Conservation (phyloP, 1,284 basidiomycete species). For the Cystobasidium slooffiae region DNA sequence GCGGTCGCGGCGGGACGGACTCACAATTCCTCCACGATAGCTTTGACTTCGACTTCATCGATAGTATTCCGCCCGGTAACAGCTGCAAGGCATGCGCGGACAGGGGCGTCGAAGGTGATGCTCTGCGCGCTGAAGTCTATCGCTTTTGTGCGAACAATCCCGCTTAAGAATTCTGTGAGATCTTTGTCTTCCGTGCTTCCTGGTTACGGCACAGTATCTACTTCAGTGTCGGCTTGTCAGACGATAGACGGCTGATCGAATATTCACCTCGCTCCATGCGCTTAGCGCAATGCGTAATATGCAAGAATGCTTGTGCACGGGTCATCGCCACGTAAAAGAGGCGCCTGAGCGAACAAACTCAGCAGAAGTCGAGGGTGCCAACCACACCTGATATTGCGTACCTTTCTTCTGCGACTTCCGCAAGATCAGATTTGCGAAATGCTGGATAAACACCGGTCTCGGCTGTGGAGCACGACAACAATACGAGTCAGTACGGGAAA, state of each 20-base stretch:
- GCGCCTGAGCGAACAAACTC: conserved; percentile 61
- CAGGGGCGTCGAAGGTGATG: not conserved
- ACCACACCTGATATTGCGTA: conserved; percentile 53
- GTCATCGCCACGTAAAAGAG: conserved; percentile 90
- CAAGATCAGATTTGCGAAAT: conserved; percentile 64
- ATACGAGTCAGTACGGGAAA: conserved; percentile 8
- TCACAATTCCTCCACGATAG: conserved; percentile 16
- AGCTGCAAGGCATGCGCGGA: conserved; percentile 6
- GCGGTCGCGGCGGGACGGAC: not conserved
- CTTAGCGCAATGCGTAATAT: conserved; percentile 61
- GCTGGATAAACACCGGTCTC: conserved; percentile 80
- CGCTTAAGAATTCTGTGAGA: conserved; percentile 27
- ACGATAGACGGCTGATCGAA: not conserved
- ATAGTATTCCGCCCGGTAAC: not conserved
- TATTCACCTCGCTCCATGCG: conserved; percentile 52
- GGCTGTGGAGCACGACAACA: conserved; percentile 59
- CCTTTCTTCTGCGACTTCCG: conserved; percentile 82
- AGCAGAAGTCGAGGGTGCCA: no score
- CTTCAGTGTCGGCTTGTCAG: not conserved
- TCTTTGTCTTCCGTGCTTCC: conserved; percentile 30
- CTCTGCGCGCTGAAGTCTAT: not conserved
- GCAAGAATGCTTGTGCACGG: conserved; percentile 76
- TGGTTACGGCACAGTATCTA: not conserved
- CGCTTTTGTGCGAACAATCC: not conserved
- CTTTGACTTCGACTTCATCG: conserved; percentile 9